Percentiles rank a stretch among this genome's conserved stretches.
phyloP scores from a whole-genome alignment of 495 filamentous ascomycete species.

The Massariosphaeria phaeospora region DNA sequence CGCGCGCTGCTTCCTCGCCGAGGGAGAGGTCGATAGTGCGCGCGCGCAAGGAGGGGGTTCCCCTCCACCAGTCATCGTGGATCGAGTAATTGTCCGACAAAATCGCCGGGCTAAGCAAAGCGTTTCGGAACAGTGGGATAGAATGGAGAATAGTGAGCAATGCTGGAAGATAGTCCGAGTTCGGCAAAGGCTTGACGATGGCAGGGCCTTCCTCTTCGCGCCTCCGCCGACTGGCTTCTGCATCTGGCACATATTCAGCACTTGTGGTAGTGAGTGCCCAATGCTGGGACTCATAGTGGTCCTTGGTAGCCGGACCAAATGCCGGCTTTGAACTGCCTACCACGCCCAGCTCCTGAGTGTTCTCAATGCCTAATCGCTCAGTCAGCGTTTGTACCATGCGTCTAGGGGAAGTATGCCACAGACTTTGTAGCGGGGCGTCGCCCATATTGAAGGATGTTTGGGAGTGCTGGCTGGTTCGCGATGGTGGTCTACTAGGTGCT shows the following conservation, averaged over 20 bases:
- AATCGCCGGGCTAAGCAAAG: conserved; percentile 55
- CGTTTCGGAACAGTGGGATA: conserved; percentile 75
- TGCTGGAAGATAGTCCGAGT: conserved; percentile 57
- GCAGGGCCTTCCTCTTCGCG: conserved; percentile 56
- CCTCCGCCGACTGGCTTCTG: conserved; percentile 57
- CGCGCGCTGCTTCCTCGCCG: conserved; percentile 46
- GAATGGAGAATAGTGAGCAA: conserved; percentile 75
- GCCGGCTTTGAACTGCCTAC: conserved; percentile 37
- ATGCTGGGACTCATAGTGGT: conserved; percentile 61
- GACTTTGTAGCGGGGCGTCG: conserved; percentile 22
- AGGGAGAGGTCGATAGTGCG: conserved; percentile 51
- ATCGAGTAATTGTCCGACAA: conserved; percentile 59
- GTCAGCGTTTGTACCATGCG: conserved; percentile 10
- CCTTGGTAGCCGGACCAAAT: conserved; percentile 70
- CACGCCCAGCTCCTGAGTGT: conserved; percentile 55
- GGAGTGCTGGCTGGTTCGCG: conserved; percentile 28
- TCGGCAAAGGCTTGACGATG: conserved; percentile 65
- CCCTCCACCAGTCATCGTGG: conserved; percentile 81
- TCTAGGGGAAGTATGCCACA: not conserved
- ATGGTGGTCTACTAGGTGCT: conserved; percentile 30
- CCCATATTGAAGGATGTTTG: conserved; percentile 3
- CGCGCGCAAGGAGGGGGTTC: conserved; percentile 55
- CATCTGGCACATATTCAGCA: conserved; percentile 55
- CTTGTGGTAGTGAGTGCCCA: conserved; percentile 65
- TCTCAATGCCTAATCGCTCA: conserved; percentile 26